phyloP scores from a whole-genome alignment of 2,329 filamentous ascomycete genomes.

The Fusarium sp. region DNA sequence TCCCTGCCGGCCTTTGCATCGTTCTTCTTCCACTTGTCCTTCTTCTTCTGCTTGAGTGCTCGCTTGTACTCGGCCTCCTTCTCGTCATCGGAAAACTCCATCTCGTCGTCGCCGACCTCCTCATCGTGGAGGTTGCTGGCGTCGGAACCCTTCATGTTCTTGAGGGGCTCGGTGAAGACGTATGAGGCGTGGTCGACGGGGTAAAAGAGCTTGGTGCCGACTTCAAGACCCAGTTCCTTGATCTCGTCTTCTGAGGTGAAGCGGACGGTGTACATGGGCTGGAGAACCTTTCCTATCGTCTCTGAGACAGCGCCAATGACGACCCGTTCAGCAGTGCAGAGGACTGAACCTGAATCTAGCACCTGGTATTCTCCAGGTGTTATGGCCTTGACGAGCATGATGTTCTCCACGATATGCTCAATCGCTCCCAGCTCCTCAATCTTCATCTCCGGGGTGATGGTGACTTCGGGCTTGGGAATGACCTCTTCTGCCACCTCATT shows the following conservation, averaged over 20 bases:
- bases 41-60: constrained; percentile 75
- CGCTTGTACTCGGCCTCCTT: constrained; percentile 87
- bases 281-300: constrained; percentile 85
- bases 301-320: constrained; percentile 88
- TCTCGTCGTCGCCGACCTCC: constrained; percentile 85
- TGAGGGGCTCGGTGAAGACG: constrained; percentile 87
- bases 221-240: constrained; percentile 72
- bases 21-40: constrained; percentile 59
- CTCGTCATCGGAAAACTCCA: constrained; percentile 97
- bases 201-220: constrained; percentile 82
- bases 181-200: constrained; percentile 82
- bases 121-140: constrained; percentile 96
- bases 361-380: constrained; percentile 86
- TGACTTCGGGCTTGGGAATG: constrained; percentile 80
- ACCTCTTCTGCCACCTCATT: constrained; percentile 79
- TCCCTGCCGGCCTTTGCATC: constrained; percentile 53
- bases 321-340: constrained; percentile 81
- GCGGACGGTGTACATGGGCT: constrained; percentile 86
- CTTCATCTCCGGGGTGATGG: constrained; percentile 80
- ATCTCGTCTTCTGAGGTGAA: constrained; percentile 79
- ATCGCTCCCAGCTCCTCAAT: constrained; percentile 82
- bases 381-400: constrained; percentile 81
- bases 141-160: constrained; percentile 86
- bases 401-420: constrained; percentile 82
- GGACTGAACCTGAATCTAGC: constrained; percentile 83